Percentiles rank a stretch among this genome's conserved stretches.
These are phyloP conservation scores for Cordyceps cicadae DNA, from an alignment of 2,329 filamentous ascomycete genomes.

Conservation along the genomic window DNA sequence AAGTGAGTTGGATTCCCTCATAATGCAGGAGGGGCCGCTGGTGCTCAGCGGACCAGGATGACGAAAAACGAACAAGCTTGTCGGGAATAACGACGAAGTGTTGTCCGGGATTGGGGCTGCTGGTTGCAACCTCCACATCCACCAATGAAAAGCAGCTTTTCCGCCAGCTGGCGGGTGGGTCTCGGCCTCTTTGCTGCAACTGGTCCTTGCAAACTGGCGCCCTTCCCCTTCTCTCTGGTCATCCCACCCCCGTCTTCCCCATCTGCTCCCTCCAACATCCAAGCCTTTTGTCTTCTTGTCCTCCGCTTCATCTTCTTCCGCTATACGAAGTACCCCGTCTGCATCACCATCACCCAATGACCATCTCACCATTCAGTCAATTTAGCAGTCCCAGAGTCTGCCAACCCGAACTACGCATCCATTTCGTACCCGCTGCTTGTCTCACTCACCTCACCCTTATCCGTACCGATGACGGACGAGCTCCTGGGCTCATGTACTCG, in stretches of 20 bases:
- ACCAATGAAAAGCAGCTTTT: background rate
- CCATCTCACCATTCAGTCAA: background rate
- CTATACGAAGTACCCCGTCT: background rate
- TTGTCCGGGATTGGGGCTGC: background rate
- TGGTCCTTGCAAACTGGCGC: background rate
- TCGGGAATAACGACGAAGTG: slow-evolving; percentile 1
- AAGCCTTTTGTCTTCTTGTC: background rate
- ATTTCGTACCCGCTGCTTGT: background rate
- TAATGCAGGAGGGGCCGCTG: background rate
- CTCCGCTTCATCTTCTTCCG: background rate
- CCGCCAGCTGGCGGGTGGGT: background rate
- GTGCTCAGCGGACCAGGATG: background rate
- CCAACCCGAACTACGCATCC: background rate
- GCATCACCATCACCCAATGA: background rate
- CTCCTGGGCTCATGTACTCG: background rate
- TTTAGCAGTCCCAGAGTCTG: background rate
- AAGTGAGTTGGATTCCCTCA: background rate
- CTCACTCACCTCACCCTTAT: background rate
- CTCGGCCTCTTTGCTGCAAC: background rate
- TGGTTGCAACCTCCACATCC: background rate
- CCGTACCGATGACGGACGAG: background rate
- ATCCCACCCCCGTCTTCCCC: background rate
- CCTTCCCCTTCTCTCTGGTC: background rate
- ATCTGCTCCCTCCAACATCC: background rate
- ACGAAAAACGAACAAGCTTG: slow-evolving; percentile 6